Evolutionary conservation across 2,329 filamentous ascomycete genomes (phyloP).

Genomic region (Zymoseptoria passerinii): DNA sequence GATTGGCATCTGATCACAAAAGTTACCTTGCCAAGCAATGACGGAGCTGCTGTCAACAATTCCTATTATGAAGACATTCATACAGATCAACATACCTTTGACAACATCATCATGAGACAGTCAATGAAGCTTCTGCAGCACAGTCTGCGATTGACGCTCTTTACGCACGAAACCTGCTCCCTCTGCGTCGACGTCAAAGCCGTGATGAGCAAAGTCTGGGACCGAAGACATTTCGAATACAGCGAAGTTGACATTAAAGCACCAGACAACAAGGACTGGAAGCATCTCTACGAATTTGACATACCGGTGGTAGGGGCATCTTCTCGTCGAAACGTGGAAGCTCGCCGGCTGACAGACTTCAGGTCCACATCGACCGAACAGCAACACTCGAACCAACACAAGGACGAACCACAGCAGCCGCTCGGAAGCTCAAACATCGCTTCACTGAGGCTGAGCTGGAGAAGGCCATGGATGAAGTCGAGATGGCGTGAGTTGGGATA

Average conservation of each 20-base stretch:
- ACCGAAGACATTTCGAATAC: conserved; percentile 58
- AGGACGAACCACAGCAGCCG: conserved; percentile 48
- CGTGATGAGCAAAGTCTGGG: conserved; percentile 61
- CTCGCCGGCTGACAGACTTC: neutral
- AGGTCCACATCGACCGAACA: conserved; percentile 56
- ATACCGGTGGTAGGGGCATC: conserved; percentile 59
- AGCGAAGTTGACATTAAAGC: conserved; percentile 62
- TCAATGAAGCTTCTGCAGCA: conserved; percentile 10
- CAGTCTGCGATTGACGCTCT: conserved; percentile 52
- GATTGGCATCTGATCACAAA: neutral
- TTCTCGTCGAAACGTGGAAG: neutral
- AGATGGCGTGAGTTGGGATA: conserved; percentile 10
- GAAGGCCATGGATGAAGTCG: conserved; percentile 57
- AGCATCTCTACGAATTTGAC: conserved; percentile 69
- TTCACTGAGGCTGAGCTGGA: conserved; percentile 61
- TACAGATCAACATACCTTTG: neutral
- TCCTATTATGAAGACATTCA: neutral
- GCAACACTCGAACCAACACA: conserved; percentile 41
- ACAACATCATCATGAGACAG: neutral
- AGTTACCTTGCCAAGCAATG: neutral
- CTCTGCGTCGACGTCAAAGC: conserved; percentile 61
- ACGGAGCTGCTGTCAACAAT: no score
- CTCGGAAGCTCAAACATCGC: conserved; percentile 69
- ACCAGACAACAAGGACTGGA: conserved; percentile 56
- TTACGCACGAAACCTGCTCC: conserved; percentile 63